A percentile compares a stretch with the other conserved stretches of the same genome.
Conservation (phyloP, 768 basidiomycete genomes). For the Plicaturopsis crispa region DNA sequence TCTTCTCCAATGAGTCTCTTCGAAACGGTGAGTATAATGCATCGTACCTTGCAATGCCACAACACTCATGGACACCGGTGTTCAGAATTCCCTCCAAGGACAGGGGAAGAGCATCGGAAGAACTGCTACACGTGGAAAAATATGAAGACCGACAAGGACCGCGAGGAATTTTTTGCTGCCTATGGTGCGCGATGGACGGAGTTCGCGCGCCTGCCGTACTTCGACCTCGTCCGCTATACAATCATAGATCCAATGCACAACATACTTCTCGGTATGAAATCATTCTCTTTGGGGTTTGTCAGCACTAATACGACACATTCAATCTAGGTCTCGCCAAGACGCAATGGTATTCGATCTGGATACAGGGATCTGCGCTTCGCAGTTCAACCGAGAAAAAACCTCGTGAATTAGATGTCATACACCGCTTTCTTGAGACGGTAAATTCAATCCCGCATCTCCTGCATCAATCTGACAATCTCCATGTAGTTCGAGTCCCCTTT, state of each 20-base stretch:
- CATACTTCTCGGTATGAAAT: slow-evolving; percentile 15
- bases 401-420: slow-evolving; percentile 16
- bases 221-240: slow-evolving; percentile 13
- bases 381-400: slow-evolving; percentile 3
- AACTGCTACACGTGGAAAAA: too few species aligned
- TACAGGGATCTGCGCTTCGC: slow-evolving; percentile 5
- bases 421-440: slow-evolving; percentile 12
- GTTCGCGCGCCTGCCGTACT: slow-evolving; percentile 17
- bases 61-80: too few species aligned
- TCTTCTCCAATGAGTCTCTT: slow-evolving; percentile 7
- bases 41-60: too few species aligned
- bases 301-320: too few species aligned
- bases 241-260: slow-evolving; percentile 24
- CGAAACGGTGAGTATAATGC: not conserved
- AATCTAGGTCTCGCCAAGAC: slow-evolving; percentile 17
- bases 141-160: too few species aligned
- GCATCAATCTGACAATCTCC: not conserved
- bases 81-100: too few species aligned
- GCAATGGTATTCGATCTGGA: slow-evolving; percentile 20
- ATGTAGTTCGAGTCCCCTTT: slow-evolving; percentile 13
- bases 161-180: slow-evolving; percentile 10
- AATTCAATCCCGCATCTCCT: not conserved
- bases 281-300: too few species aligned
- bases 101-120: too few species aligned
- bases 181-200: slow-evolving; percentile 19